Conservation (phyloP, 1,139 yeast genomes). For the Yamadazyma membranifaciens region DNA sequence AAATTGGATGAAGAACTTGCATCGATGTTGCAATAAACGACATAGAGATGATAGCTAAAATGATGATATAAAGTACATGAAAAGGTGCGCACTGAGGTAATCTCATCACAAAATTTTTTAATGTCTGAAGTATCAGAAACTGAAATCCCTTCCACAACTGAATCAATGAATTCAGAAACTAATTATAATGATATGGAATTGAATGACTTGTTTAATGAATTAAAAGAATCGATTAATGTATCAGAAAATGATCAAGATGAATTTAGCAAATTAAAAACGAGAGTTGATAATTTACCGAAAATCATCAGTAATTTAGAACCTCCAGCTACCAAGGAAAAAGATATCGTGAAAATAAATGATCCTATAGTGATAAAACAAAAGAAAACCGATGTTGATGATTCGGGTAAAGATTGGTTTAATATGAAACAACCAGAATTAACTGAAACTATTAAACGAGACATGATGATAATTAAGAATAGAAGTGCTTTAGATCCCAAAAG, state of each 20-base stretch:
- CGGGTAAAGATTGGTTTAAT: conserved; percentile 76
- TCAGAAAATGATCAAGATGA: conserved; percentile 16
- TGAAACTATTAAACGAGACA: conserved; percentile 69
- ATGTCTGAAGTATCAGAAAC: conserved; percentile 15
- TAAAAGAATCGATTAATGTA: conserved; percentile 22
- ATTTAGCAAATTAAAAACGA: conserved; percentile 27
- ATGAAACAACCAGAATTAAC: conserved; percentile 82
- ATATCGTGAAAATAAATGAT: conserved; percentile 45
- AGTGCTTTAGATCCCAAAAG: conserved; percentile 93
- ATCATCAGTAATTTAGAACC: conserved; percentile 29
- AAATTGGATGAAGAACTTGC: conserved; percentile 24
- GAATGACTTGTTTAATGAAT: conserved; percentile 34
- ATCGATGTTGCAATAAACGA: background rate
- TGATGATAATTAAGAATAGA: conserved; percentile 78
- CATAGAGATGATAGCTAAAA: background rate
- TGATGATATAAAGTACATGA: background rate
- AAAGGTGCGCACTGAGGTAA: background rate
- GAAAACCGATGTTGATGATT: conserved; percentile 21
- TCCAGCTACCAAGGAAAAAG: conserved; percentile 15
- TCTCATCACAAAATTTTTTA: conserved; percentile 6
- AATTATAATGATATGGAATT: conserved; percentile 16
- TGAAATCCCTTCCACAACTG: conserved; percentile 15
- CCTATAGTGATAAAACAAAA: conserved; percentile 36
- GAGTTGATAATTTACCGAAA: conserved; percentile 35
- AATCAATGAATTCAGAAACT: conserved; percentile 11